Base-by-base conservation (phyloP, 2,329 filamentous ascomycete genomes). In the Pseudogymnoascus sp. region DNA sequence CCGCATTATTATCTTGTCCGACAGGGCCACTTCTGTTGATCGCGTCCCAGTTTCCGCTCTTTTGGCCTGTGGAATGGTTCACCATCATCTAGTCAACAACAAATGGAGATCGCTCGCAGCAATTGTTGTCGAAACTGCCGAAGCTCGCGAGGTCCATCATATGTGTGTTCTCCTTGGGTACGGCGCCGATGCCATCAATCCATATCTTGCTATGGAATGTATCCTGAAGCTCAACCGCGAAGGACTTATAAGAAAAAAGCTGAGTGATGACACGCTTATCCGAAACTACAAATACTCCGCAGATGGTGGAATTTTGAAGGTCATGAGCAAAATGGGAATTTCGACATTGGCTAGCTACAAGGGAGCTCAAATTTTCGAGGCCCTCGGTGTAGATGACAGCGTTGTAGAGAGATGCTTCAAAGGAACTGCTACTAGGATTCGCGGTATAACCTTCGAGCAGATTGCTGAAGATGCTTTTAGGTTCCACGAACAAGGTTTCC, bases 241-340 rank as follows among this genome's bases (percentile, higher is more conserved):
- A 76, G 89, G 89, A 59, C 79, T 97, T 64, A 95, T 97, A 74
- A 88, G 91, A 74, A 96, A 95, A 82, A 89, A 94, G 74, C 79
- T 96, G 43, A 83, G 82, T 18, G 84, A 94, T 62, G 87, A 96
- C 64, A 82, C 87, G 69, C 85, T 97, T 61, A 92, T 97, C 67
- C 86, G 88, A 69, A 97, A 97, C 79, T 97, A 97, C 82, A 96
- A 95, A 78, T 90, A 95, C 75, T 97, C 93, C 64, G 93, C 90
- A 69, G 92, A 97, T 68, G 93, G 93, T 71, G 93, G 93, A 78
- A 96, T 97, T 66, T 80, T 97, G 66, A 97, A 97, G 77, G 93
- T 97, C 73, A 97, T 97, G 93, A 94, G 89, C 75, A 97, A 97
- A 81, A 97, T 97, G 93, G 93, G 93, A 78, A 97, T 97, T 66